Evolutionary conservation across 192 early-diverging fungal species (phyloP).

Genomic region (Coemansia sp.): DNA sequence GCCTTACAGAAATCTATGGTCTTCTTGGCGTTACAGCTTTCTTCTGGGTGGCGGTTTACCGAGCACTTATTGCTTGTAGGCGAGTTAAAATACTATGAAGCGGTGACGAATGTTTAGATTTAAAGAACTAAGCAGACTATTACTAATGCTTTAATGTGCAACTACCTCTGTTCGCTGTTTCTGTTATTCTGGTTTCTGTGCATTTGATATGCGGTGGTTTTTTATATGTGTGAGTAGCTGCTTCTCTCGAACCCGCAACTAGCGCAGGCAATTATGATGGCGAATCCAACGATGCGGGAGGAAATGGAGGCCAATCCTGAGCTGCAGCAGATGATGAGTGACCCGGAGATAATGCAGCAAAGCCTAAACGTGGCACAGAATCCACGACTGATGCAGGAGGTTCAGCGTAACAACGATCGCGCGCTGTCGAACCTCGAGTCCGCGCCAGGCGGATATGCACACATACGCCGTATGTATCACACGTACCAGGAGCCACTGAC

Average conservation of each 20-base stretch:
- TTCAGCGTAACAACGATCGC: slow-evolving; percentile 58
- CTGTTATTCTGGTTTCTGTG: neutral
- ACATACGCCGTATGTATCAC: slow-evolving; percentile 54
- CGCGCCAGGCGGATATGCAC: slow-evolving; percentile 52
- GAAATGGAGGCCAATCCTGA: slow-evolving; percentile 54
- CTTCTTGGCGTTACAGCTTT: no score
- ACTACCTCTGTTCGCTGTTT: neutral
- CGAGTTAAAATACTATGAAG: no score
- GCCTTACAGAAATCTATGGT: no score
- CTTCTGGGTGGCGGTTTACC: no score
- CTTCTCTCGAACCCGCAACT: slow-evolving; percentile 40
- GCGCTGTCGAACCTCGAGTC: slow-evolving; percentile 55
- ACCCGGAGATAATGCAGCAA: slow-evolving; percentile 45
- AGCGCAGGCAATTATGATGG: slow-evolving; percentile 44
- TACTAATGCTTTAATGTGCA: no score
- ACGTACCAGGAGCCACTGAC: slow-evolving; percentile 49
- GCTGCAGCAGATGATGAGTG: slow-evolving; percentile 44
- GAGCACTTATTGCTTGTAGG: no score
- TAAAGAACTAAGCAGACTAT: no score
- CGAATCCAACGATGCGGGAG: slow-evolving; percentile 44
- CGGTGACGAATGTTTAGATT: no score
- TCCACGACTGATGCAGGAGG: slow-evolving; percentile 52
- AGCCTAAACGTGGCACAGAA: slow-evolving; percentile 49
- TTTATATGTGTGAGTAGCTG: slow-evolving; percentile 15
- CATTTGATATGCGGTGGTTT: neutral